Evolutionary conservation across 345 rosid species (phyloP).

Genomic region (Eucalyptus grandis): DNA sequence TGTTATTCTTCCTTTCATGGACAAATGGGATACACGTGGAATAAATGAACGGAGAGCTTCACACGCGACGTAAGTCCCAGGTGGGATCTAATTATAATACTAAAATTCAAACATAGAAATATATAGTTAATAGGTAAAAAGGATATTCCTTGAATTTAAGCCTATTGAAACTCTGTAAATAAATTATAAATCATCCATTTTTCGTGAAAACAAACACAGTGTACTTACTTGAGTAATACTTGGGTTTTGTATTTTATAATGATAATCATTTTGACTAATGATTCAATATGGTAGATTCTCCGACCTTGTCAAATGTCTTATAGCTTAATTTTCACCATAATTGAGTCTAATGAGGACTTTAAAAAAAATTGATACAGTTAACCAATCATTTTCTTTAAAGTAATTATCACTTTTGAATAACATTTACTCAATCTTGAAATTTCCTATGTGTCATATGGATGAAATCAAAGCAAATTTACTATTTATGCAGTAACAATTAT

Average conservation of each 20-base stretch:
- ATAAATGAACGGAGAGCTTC: not conserved
- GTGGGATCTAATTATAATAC: not conserved
- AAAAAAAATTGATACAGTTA: not conserved
- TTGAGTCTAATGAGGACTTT: not conserved
- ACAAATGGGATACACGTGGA: not conserved
- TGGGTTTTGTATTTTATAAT: not conserved
- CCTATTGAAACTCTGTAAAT: not conserved
- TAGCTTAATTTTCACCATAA: not conserved
- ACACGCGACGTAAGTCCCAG: not conserved
- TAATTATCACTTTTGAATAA: too few species aligned
- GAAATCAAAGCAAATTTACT: not conserved
- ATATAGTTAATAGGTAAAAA: not conserved
- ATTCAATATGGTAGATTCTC: not conserved
- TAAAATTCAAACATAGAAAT: not conserved
- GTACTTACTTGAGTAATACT: not conserved
- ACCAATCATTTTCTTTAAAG: not conserved
- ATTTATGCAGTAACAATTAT: fast-evolving
- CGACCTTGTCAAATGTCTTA: not conserved
- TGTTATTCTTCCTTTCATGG: not conserved
- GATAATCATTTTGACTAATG: not conserved
- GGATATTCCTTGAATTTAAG: not conserved
- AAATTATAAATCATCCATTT: not conserved
- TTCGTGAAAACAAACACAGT: fast-evolving
- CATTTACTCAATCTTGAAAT: not conserved
- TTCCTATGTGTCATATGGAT: fast-evolving